Conservation (phyloP, 257 asterid species). For the Solanum gandarillasii region DNA sequence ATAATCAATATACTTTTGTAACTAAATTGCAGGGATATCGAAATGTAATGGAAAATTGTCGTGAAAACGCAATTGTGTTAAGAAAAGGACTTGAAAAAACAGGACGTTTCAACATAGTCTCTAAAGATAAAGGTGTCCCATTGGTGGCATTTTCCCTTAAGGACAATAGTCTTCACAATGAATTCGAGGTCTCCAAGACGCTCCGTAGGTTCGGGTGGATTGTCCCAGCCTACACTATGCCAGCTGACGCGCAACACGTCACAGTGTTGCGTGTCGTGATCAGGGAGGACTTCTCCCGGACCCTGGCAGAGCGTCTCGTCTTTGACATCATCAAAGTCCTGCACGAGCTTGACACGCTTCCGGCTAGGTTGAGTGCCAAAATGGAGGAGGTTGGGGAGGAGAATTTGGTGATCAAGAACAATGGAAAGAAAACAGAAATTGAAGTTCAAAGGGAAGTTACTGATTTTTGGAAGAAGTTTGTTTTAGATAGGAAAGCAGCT, state of each 20-base stretch:
- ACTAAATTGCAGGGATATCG: conserved; percentile 11
- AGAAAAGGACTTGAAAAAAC: conserved; percentile 18
- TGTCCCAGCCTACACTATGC: conserved; percentile 26
- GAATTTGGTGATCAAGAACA: neutral
- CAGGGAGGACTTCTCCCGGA: conserved; percentile 21
- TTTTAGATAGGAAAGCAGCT: conserved; percentile 9
- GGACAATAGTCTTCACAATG: conserved; percentile 14
- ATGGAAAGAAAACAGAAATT: conserved; percentile 9
- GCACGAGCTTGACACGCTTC: conserved; percentile 11
- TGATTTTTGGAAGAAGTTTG: conserved; percentile 18
- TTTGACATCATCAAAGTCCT: conserved; percentile 12
- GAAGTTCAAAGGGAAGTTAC: conserved; percentile 16
- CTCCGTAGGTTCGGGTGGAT: conserved; percentile 23
- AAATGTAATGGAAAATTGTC: conserved; percentile 24
- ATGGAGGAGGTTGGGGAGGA: neutral
- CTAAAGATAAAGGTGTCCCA: conserved; percentile 24
- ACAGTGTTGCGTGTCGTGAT: conserved; percentile 20
- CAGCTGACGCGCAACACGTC: conserved; percentile 19
- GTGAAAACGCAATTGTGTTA: conserved; percentile 14
- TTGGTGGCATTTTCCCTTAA: conserved; percentile 28
- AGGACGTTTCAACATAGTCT: conserved; percentile 20
- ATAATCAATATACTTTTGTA: neutral
- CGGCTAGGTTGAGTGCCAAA: neutral
- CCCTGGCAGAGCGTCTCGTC: conserved; percentile 20
- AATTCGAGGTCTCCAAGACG: conserved; percentile 16